Conservation (phyloP, 2,329 filamentous ascomycete species). For the Paracamarosporium sp. region DNA sequence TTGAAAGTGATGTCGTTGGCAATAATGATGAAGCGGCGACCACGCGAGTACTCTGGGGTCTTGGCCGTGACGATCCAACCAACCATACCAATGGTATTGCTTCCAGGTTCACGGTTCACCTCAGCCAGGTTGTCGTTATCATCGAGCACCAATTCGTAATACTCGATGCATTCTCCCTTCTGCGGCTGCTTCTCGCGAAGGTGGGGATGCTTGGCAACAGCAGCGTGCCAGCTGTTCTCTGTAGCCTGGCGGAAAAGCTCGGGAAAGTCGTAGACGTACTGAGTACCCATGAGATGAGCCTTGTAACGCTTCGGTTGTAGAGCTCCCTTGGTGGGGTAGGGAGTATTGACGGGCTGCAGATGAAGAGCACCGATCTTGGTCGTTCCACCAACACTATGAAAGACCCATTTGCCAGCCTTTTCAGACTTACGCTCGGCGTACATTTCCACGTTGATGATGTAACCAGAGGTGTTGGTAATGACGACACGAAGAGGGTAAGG, state of each 20-base stretch:
- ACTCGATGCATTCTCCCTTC: conserved; percentile 89
- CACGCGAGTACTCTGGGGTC: conserved; percentile 93
- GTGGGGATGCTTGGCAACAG: conserved; percentile 73
- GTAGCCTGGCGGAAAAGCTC: conserved; percentile 98
- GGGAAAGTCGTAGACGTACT: conserved; percentile 99
- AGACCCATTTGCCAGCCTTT: conserved; percentile 92
- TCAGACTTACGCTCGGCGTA: conserved; percentile 98
- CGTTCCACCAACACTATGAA: conserved; percentile 95
- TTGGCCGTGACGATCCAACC: conserved; percentile 95
- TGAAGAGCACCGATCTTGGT: conserved; percentile 97
- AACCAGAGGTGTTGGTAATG: conserved; percentile 98
- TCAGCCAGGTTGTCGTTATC: conserved; percentile 91
- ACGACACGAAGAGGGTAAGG: conserved; percentile 93
- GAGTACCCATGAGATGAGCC: conserved; percentile 98
- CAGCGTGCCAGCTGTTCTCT: conserved; percentile 89
- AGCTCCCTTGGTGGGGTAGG: conserved; percentile 98
- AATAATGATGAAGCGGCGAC: conserved; percentile 91
- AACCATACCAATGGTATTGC: conserved; percentile 97
- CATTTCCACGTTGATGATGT: conserved; percentile 96
- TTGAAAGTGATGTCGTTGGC: conserved; percentile 99
- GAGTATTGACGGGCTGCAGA: conserved; percentile 85
- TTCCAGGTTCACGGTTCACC: conserved; percentile 92
- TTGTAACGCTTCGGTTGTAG: conserved; percentile 99
- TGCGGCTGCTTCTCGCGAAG: conserved; percentile 82
- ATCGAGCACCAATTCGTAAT: conserved; percentile 92